Percentiles rank a stretch among this genome's conserved stretches.
These are phyloP conservation scores for Epithemia pelagica DNA, from an alignment of 108 stramenopile genomes.

Conservation along the genomic window DNA sequence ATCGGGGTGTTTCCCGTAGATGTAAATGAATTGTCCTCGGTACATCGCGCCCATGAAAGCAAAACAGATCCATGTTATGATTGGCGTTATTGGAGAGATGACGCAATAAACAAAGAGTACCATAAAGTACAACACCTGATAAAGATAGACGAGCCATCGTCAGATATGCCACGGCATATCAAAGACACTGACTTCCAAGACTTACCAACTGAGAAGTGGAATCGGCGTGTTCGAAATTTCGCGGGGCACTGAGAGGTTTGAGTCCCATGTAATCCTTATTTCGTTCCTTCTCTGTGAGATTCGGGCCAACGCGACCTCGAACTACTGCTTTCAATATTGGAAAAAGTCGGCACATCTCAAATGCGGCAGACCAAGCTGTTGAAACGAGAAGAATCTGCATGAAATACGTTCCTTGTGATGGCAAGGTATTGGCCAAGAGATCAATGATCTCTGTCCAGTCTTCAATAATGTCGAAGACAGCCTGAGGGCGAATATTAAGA, in stretches of 20 bases:
- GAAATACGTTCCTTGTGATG: constrained; percentile 38
- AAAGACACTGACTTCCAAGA: background rate
- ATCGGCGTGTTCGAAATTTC: constrained; percentile 29
- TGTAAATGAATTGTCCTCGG: constrained; percentile 44
- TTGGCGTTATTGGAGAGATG: constrained; percentile 41
- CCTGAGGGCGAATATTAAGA: no score
- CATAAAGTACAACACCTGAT: constrained; percentile 29
- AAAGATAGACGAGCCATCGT: background rate
- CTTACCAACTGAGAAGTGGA: constrained; percentile 17
- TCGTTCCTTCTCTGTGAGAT: constrained; percentile 46
- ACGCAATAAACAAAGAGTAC: constrained; percentile 40
- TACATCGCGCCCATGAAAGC: constrained; percentile 19
- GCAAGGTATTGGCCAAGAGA: constrained; percentile 43
- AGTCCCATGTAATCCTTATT: constrained; percentile 23
- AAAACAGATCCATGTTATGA: constrained; percentile 31
- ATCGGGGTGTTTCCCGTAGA: constrained; percentile 31
- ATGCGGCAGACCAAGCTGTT: constrained; percentile 22
- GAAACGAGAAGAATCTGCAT: constrained; percentile 44
- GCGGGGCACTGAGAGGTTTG: constrained; percentile 33
- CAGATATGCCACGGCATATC: background rate
- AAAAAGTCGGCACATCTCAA: constrained; percentile 29
- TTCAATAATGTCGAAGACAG: constrained; percentile 32
- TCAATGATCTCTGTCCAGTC: constrained; percentile 23
- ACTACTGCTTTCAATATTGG: constrained; percentile 24
- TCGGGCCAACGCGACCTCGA: constrained; percentile 30